These are phyloP conservation scores for Hemileccinum rubropunctum DNA, from an alignment of 768 basidiomycete species.

Conservation along the genomic window DNA sequence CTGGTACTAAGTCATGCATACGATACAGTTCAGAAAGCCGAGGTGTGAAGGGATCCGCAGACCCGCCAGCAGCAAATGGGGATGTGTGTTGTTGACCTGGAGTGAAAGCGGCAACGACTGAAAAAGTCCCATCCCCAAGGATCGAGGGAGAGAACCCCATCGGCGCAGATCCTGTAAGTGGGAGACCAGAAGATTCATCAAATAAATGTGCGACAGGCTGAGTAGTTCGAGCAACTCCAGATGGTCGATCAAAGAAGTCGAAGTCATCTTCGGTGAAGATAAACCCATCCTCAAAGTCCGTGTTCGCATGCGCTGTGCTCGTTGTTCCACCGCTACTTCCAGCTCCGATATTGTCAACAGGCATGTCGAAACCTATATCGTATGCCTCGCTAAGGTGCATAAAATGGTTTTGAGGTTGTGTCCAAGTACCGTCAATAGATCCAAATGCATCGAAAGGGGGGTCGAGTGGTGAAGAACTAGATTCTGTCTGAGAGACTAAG, in stretches of 20 bases:
- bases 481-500: constrained; percentile 11
- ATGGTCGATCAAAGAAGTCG: constrained; percentile 75
- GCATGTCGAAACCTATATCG: constrained; percentile 51
- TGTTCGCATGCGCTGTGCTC: constrained; percentile 28
- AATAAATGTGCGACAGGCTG: constrained; percentile 17
- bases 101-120: constrained; percentile 16
- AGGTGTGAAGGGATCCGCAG: constrained; percentile 20
- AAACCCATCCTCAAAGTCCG: constrained; percentile 61
- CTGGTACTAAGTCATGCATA: constrained; percentile 27
- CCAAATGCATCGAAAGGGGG: constrained; percentile 44
- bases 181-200: constrained; percentile 25
- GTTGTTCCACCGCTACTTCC: constrained; percentile 25
- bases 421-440: constrained; percentile 40
- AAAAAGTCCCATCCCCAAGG: constrained; percentile 29
- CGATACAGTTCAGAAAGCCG: constrained; percentile 21
- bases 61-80: constrained; percentile 28
- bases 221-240: constrained; percentile 24
- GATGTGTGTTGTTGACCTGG: constrained; percentile 29
- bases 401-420: constrained; percentile 33
- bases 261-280: constrained; percentile 79
- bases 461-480: constrained; percentile 19
- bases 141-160: constrained; percentile 34
- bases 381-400: constrained; percentile 37
- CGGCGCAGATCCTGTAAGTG: constrained; percentile 34
- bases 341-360: constrained; percentile 35